These are phyloP conservation scores for Citrullus colocynthis DNA, from an alignment of 306 rosid genomes.

Conservation along the genomic window DNA sequence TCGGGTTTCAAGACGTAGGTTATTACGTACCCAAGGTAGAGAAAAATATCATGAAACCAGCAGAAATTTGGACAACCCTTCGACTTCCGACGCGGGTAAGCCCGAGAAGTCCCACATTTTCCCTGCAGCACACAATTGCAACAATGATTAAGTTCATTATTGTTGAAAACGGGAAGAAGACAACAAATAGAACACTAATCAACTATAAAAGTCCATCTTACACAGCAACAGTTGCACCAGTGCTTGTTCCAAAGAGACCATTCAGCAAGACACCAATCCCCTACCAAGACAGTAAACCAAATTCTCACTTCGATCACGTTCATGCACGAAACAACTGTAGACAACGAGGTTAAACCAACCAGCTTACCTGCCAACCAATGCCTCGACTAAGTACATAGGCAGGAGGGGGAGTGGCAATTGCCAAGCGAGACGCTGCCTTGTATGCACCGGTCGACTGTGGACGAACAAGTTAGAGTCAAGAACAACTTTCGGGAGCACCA, in stretches of 20 bases:
- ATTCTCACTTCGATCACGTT: neutral
- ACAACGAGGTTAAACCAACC: neutral
- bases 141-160: slow-evolving; percentile 10
- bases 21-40: slow-evolving; percentile 52
- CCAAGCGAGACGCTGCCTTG: slow-evolving; percentile 85
- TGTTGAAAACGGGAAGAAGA: neutral
- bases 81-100: slow-evolving; percentile 96
- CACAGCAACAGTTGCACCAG: slow-evolving; percentile 96
- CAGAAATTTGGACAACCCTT: slow-evolving; percentile 86
- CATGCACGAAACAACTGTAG: neutral
- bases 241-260: slow-evolving; percentile 81
- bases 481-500: neutral
- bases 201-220: slow-evolving; percentile 25
- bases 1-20: neutral
- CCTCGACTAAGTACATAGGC: slow-evolving; percentile 96
- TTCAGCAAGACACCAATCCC: slow-evolving; percentile 79
- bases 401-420: slow-evolving; percentile 97
- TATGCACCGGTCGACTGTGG: slow-evolving; percentile 89
- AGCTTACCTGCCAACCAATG: slow-evolving; percentile 94
- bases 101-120: slow-evolving; percentile 96
- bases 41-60: slow-evolving; percentile 97
- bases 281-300: slow-evolving; percentile 20
- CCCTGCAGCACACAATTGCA: slow-evolving; percentile 37
- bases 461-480: neutral
- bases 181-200: neutral